Evolutionary conservation across 139 green algal genomes (phyloP).

Genomic region (Micractinium sp.): DNA sequence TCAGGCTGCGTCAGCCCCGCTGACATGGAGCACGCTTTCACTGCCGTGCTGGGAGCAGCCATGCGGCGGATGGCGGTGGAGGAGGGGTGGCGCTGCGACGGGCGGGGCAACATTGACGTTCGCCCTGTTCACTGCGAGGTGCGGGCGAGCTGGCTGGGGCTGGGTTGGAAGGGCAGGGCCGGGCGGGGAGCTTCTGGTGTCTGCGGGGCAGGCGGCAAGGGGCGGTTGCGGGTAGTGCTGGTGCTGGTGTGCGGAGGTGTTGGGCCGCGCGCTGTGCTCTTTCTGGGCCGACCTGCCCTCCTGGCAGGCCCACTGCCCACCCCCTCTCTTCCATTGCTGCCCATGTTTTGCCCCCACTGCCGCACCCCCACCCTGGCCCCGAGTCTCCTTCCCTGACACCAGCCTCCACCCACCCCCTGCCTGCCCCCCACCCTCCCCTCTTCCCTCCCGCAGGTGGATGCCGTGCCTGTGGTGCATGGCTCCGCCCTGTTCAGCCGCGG

Average conservation of each 20-base stretch:
- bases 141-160: not conserved
- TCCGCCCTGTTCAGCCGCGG: slow-evolving; percentile 89
- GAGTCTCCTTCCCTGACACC: not conserved
- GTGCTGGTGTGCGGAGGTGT: not conserved
- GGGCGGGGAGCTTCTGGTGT: not conserved
- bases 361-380: not conserved
- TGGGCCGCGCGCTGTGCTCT: not conserved
- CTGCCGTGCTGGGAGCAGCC: not conserved
- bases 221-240: too few relatives aligned
- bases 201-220: not conserved
- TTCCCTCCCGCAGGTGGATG: slow-evolving; percentile 16
- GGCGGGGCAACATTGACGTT: slow-evolving; percentile 53
- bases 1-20: slow-evolving; percentile 39
- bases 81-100: slow-evolving; percentile 51
- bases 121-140: slow-evolving; percentile 56
- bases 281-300: not conserved
- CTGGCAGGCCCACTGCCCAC: not conserved
- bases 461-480: slow-evolving; percentile 71
- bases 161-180: not conserved
- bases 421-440: not conserved
- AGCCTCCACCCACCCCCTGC: not conserved
- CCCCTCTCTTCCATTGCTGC: not conserved
- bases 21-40: slow-evolving; percentile 55
- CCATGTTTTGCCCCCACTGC: not conserved
- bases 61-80: slow-evolving; percentile 43